These are phyloP conservation scores for Corchorus capsularis DNA, from an alignment of 345 rosid genomes.

Conservation along the genomic window DNA sequence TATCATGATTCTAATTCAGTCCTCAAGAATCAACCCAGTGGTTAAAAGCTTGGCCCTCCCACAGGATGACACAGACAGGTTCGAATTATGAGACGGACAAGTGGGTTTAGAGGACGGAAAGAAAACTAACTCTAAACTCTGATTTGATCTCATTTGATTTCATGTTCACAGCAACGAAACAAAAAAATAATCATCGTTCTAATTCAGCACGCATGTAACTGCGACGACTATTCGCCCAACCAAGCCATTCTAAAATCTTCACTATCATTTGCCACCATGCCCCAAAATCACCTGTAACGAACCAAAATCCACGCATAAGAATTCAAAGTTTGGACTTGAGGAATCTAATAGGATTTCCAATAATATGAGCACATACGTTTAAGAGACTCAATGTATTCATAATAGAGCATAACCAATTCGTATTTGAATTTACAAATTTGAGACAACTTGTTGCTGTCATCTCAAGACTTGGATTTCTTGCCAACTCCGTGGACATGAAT, in stretches of 20 bases:
- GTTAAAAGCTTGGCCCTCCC: no score
- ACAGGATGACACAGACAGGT: no score
- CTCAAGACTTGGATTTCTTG: slow-evolving; percentile 1
- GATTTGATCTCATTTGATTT: no score
- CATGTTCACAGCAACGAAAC: no score
- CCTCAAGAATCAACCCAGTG: no score
- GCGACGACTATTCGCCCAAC: background rate
- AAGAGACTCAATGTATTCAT: background rate
- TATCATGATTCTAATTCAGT: no score
- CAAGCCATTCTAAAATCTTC: no score
- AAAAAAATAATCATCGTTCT: background rate
- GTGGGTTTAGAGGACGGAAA: no score
- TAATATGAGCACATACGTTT: slow-evolving; percentile 1
- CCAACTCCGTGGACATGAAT: background rate
- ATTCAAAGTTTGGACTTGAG: background rate
- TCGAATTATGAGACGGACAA: no score
- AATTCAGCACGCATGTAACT: background rate
- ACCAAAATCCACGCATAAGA: background rate
- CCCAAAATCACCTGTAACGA: background rate
- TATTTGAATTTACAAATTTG: slow-evolving; percentile 34
- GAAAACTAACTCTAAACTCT: no score
- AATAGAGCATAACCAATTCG: background rate
- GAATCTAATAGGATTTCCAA: background rate
- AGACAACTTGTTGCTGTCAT: slow-evolving; percentile 10
- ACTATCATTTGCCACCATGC: background rate